A percentile compares a stretch with the other conserved stretches of the same genome.
phyloP scores from a whole-genome alignment of 163 green algal genomes.

The Scenedesmus sp. region DNA sequence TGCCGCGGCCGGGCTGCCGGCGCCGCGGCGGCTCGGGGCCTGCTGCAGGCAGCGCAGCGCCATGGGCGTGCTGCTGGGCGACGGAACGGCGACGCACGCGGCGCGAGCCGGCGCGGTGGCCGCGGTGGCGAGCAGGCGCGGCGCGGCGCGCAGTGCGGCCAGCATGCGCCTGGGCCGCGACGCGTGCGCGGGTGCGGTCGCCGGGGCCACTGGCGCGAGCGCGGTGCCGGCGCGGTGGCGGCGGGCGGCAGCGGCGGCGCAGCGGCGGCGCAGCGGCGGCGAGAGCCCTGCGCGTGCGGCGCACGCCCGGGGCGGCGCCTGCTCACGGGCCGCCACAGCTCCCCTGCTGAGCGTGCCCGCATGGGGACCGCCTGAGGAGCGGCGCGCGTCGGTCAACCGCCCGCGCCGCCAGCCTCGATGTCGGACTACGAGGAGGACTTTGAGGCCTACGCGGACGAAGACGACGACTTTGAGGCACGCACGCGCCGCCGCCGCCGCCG shows the following conservation, averaged over 20 bases:
- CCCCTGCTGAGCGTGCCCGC: background rate
- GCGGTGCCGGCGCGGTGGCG: no score
- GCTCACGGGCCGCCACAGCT: background rate
- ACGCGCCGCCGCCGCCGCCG: background rate
- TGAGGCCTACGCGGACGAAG: conserved; percentile 50
- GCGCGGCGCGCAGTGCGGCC: background rate
- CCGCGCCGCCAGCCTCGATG: conserved; percentile 16
- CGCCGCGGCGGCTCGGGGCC: background rate
- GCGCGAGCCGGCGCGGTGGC: no score
- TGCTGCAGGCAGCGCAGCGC: background rate
- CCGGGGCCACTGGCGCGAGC: no score
- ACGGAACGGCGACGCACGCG: no score
- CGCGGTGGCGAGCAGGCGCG: background rate
- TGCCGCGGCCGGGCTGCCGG: background rate
- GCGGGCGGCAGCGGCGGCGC: no score
- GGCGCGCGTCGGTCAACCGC: background rate
- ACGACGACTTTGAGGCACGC: conserved; percentile 48
- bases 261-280: no score
- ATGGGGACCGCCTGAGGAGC: background rate
- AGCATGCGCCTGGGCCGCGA: no score
- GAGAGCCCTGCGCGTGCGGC: no score
- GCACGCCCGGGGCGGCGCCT: no score
- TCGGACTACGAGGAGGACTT: conserved; percentile 56
- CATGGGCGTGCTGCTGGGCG: background rate
- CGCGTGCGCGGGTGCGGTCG: no score